Conservation (phyloP, 345 rosid genomes). For the Mercurialis annua region DNA sequence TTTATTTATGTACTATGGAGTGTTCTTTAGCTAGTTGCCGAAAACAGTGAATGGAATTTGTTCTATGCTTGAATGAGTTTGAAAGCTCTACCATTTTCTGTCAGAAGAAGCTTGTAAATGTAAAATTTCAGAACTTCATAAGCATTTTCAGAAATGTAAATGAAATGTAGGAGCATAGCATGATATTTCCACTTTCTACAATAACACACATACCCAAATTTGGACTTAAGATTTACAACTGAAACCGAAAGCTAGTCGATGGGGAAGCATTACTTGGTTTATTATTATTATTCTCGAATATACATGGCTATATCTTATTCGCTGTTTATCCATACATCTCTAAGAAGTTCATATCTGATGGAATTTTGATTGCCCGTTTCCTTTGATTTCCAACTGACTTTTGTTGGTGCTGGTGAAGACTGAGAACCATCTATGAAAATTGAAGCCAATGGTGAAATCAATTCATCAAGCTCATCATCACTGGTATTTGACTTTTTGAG, state of each 20-base stretch:
- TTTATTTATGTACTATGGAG: too few species aligned
- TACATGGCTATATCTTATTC: conserved; percentile 30
- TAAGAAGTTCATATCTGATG: conserved; percentile 70
- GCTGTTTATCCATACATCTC: conserved; percentile 70
- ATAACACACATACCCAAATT: conserved; percentile 5
- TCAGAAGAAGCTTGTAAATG: too few species aligned
- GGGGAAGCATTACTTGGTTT: conserved; percentile 6
- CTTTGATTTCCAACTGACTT: conserved; percentile 35
- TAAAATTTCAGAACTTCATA: too few species aligned
- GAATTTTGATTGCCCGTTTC: conserved; percentile 32
- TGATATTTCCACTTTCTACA: conserved; percentile 9
- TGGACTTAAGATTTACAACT: conserved; percentile 28
- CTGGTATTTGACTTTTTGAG: conserved; percentile 73
- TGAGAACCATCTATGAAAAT: conserved; percentile 37
- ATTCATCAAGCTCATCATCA: conserved; percentile 87
- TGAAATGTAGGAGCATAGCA: too few species aligned
- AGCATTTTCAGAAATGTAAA: too few species aligned
- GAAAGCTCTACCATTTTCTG: too few species aligned
- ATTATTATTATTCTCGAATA: conserved; percentile 2
- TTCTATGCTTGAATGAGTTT: too few species aligned
- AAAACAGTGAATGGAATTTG: too few species aligned
- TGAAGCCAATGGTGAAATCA: conserved; percentile 61
- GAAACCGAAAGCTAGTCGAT: too few species aligned
- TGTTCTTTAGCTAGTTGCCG: too few species aligned
- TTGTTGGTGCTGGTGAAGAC: conserved; percentile 31